Percentiles rank a stretch among this genome's conserved stretches.
Conservation (phyloP, 306 rosid species). For the Gynostemma pentaphyllum region DNA sequence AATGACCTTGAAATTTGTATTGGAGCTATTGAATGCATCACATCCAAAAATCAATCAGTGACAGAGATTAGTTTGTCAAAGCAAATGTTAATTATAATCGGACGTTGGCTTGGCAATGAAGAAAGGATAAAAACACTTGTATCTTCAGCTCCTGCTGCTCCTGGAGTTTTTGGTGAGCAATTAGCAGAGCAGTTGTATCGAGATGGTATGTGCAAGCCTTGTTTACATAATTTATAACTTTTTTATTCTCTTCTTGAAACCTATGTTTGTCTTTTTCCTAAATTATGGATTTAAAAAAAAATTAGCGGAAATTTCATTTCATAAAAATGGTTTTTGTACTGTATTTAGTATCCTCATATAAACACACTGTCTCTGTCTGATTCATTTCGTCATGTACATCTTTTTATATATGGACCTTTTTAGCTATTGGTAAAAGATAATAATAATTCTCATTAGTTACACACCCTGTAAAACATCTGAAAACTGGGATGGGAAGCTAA, state of each 20-base stretch:
- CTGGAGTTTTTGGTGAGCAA: conserved; percentile 55
- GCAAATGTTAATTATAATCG: conserved; percentile 61
- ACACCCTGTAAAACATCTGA: too few species aligned
- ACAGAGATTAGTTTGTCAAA: conserved; percentile 68
- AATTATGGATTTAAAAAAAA: background rate
- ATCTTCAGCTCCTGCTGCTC: conserved; percentile 32
- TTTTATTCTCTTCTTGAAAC: background rate
- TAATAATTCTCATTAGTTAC: too few species aligned
- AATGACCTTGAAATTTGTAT: conserved; percentile 83
- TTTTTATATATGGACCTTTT: background rate
- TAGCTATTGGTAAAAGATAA: background rate
- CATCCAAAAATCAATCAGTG: conserved; percentile 53
- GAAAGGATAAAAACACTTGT: conserved; percentile 56
- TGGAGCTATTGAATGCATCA: conserved; percentile 44
- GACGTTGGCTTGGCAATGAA: conserved; percentile 82
- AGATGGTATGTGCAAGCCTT: conserved; percentile 52
- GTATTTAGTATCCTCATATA: background rate
- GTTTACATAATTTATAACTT: background rate
- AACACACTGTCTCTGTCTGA: background rate
- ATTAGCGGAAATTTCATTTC: background rate
- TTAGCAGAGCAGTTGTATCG: conserved; percentile 74
- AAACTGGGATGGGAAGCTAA: too few species aligned
- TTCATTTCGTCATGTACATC: background rate
- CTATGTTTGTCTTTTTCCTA: background rate
- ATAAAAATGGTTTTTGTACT: background rate